phyloP scores from a whole-genome alignment of 345 rosid genomes.

The Salix suchowensis region DNA sequence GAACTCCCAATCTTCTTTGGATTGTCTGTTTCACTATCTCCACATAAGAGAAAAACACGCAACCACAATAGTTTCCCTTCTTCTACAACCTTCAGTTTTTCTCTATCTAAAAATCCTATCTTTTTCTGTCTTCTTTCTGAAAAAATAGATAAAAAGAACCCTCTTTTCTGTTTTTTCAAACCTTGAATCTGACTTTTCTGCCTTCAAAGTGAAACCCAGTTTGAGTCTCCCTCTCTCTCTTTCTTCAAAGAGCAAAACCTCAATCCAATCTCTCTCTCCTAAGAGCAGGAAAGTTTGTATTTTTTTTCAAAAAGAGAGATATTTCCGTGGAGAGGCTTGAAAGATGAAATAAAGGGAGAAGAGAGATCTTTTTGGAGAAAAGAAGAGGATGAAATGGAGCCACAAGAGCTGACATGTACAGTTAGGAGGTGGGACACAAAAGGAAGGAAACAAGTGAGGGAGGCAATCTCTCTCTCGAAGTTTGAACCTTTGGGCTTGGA shows the following conservation, averaged over 20 bases:
- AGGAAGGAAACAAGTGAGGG: no score
- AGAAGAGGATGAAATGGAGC: constrained; percentile 17
- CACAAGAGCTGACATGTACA: background rate
- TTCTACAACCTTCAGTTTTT: background rate
- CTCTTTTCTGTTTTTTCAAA: background rate
- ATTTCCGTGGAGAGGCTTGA: background rate
- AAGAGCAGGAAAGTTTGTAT: no score
- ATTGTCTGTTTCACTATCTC: background rate
- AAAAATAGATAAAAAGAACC: background rate
- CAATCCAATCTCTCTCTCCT: no score
- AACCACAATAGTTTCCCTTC: background rate
- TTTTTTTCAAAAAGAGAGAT: no score
- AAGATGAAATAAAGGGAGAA: background rate
- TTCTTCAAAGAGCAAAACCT: background rate
- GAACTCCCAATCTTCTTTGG: background rate
- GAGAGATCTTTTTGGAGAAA: background rate
- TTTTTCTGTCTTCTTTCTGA: background rate
- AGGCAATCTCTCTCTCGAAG: background rate
- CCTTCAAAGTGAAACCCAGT: background rate
- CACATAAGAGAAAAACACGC: background rate
- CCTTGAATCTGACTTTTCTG: background rate
- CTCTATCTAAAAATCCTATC: background rate
- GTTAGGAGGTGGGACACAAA: background rate
- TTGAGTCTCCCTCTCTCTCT: background rate
- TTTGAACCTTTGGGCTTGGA: background rate